Conservation (phyloP, 108 stramenopile species). For the Phaeodactylum tricornutum region DNA sequence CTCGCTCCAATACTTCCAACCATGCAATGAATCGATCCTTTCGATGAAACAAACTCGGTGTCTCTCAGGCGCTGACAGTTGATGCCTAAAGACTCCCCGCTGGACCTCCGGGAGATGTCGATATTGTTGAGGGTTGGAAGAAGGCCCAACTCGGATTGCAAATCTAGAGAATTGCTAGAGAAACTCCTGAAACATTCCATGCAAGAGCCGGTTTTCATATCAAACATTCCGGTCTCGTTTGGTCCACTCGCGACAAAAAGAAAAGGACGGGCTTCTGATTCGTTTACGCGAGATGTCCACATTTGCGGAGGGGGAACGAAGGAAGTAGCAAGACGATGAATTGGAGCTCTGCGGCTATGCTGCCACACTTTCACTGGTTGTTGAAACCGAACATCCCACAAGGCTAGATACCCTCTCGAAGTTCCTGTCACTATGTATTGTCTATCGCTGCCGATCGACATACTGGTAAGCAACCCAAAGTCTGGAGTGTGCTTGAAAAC, state of each 20-base stretch:
- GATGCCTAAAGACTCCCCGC: too few species aligned
- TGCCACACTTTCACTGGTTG: conserved; percentile 81
- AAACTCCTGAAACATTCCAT: conserved; percentile 77
- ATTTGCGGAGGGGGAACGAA: conserved; percentile 48
- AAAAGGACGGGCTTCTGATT: conserved; percentile 45
- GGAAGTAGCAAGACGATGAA: conserved; percentile 82
- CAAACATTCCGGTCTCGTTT: conserved; percentile 90
- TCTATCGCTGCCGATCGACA: conserved; percentile 78
- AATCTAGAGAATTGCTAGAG: too few species aligned
- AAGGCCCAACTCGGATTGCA: too few species aligned
- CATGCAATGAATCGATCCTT: conserved; percentile 51
- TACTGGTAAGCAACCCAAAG: conserved; percentile 77
- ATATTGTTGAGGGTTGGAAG: too few species aligned
- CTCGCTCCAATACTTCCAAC: conserved; percentile 62
- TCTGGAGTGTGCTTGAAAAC: conserved; percentile 60
- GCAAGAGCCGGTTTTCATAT: conserved; percentile 69
- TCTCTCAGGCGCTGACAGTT: too few species aligned
- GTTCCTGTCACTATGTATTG: conserved; percentile 87
- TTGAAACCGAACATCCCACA: conserved; percentile 82
- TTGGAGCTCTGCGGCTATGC: conserved; percentile 63
- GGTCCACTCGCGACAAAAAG: conserved; percentile 79
- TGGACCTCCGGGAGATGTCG: too few species aligned
- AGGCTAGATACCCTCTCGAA: conserved; percentile 34
- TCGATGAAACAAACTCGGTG: too few species aligned
- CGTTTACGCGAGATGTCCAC: conserved; percentile 18